Percentiles rank a stretch among this genome's conserved stretches.
Evolutionary conservation across 768 basidiomycete species (phyloP).

Genomic region (Lactifluus subvellereus): DNA sequence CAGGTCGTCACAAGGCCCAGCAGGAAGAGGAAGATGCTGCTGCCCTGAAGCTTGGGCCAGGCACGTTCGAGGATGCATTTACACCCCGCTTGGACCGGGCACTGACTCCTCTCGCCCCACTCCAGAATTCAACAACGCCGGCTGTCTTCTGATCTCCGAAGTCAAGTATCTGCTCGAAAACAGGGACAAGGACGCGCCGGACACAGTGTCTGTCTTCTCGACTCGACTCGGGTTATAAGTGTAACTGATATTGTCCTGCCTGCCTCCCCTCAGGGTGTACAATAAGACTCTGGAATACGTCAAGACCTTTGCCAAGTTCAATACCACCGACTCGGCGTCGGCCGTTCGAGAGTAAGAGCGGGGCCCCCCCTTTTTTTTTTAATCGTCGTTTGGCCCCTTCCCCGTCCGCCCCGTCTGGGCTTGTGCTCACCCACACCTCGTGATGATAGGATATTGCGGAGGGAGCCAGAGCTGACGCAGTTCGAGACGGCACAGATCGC

Average conservation of each 20-base stretch:
- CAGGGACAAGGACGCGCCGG: constrained; percentile 81
- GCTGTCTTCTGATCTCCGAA: constrained; percentile 86
- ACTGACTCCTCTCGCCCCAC: neutral
- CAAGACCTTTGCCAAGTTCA: constrained; percentile 86
- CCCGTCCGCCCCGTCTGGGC: neutral
- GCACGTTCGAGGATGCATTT: constrained; percentile 32
- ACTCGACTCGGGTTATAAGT: too few relatives aligned
- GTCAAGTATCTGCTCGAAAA: constrained; percentile 88
- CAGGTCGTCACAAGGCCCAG: constrained; percentile 58
- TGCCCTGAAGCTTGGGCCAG: constrained; percentile 73
- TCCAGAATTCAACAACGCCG: constrained; percentile 85
- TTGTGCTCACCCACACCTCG: constrained; percentile 7
- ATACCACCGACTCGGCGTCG: constrained; percentile 74
- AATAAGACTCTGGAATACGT: constrained; percentile 92
- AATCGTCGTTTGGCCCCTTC: too few relatives aligned
- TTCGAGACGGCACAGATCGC: constrained; percentile 93
- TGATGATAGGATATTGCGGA: constrained; percentile 58
- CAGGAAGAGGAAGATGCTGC: constrained; percentile 84
- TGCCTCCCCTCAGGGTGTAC: constrained; percentile 55
- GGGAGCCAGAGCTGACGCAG: constrained; percentile 75
- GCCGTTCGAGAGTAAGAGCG: constrained; percentile 54
- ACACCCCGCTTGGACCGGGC: neutral
- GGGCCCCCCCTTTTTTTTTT: too few relatives aligned
- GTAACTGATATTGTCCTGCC: neutral
- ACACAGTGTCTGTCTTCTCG: constrained; percentile 59